These are phyloP conservation scores for Polygonum aviculare DNA, from an alignment of 148 eudicot species.

Conservation along the genomic window DNA sequence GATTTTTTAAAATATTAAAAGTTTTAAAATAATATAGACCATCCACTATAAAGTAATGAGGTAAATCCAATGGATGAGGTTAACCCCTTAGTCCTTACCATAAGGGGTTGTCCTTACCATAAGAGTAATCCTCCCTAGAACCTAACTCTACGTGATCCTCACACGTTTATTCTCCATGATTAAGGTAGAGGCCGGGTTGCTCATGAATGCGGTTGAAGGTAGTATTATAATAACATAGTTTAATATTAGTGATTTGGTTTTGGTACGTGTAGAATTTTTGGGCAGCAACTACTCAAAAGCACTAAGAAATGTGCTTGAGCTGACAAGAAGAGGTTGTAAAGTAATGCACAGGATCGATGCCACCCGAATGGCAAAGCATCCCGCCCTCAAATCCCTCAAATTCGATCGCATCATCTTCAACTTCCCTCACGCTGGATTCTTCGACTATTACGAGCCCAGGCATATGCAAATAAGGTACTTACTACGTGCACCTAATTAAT, in stretches of 20 bases:
- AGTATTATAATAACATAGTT: too few species aligned
- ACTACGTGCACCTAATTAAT: not conserved
- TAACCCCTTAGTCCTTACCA: too few species aligned
- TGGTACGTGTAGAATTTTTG: not conserved
- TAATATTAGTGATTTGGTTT: not conserved
- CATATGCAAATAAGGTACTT: not conserved
- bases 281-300: constrained; percentile 3
- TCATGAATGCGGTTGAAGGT: too few species aligned
- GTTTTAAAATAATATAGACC: too few species aligned
- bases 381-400: not conserved
- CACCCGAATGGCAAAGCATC: constrained; percentile 14
- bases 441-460: not conserved
- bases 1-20: too few species aligned
- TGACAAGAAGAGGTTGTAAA: constrained; percentile 7
- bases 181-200: too few species aligned
- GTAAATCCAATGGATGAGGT: too few species aligned
- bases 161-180: too few species aligned
- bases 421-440: constrained; percentile 13
- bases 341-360: constrained; percentile 27
- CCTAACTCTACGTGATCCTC: too few species aligned
- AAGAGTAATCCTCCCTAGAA: too few species aligned
- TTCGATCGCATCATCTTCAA: constrained; percentile 25
- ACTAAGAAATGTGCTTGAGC: constrained; percentile 4
- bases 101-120: too few species aligned
- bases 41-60: too few species aligned